Conservation (phyloP, 257 asterid genomes). For the Jasminum sambac region DNA sequence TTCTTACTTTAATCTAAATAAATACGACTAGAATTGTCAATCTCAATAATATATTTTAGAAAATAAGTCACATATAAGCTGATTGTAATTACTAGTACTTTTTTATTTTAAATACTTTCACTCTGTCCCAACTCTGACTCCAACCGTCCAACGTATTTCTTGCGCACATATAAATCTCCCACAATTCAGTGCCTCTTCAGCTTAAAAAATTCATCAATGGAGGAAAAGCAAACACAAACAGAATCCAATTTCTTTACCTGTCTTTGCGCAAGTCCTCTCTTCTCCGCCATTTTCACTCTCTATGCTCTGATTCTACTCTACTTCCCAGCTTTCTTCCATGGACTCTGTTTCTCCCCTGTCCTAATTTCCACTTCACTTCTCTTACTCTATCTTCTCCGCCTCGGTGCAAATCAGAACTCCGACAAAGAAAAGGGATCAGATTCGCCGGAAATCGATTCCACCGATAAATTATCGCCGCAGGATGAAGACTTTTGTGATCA, state of each 20-base stretch:
- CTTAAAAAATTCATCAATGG: conserved; percentile 19
- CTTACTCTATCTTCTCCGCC: conserved; percentile 63
- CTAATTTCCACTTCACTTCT: conserved; percentile 51
- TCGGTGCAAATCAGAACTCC: conserved; percentile 49
- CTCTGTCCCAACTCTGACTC: not conserved
- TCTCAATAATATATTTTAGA: not conserved
- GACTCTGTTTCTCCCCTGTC: conserved; percentile 52
- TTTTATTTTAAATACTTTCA: not conserved
- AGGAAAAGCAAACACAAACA: not conserved
- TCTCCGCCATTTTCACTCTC: conserved; percentile 57
- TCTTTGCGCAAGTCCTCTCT: conserved; percentile 40
- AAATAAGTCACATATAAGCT: not conserved
- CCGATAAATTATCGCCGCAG: not conserved
- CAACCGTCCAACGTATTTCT: not conserved
- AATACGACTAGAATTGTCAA: not conserved
- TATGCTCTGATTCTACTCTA: conserved; percentile 59
- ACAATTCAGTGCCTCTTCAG: conserved; percentile 1
- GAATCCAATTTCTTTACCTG: not conserved
- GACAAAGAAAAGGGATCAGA: conserved; percentile 15
- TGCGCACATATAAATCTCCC: not conserved
- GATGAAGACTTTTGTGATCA: conserved; percentile 12
- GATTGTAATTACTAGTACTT: not conserved
- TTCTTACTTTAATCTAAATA: too few relatives aligned
- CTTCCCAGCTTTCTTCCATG: conserved; percentile 40
- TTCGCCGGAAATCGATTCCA: conserved; percentile 13